These are phyloP conservation scores for Leptomonas pyrrhocoris DNA, from an alignment of 208 protist genomes.

Conservation along the genomic window DNA sequence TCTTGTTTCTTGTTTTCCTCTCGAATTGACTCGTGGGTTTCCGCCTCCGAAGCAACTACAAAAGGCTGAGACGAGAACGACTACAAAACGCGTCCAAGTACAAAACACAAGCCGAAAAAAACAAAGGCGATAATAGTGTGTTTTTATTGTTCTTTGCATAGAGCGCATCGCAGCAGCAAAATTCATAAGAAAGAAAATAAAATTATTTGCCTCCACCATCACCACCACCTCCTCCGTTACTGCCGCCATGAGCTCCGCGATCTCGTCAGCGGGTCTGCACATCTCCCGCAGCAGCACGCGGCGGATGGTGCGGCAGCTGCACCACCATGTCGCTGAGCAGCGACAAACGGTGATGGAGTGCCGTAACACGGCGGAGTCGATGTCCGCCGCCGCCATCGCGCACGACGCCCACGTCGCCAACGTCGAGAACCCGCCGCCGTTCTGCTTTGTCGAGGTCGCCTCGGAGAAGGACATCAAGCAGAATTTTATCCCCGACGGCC, in stretches of 20 bases:
- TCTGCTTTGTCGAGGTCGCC: constrained; percentile 73
- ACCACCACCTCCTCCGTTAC: not conserved
- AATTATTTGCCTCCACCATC: not conserved
- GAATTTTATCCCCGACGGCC: constrained; percentile 53
- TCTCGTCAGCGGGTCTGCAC: constrained; percentile 21
- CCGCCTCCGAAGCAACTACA: too few relatives aligned
- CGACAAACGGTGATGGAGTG: constrained; percentile 59
- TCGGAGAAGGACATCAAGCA: constrained; percentile 56
- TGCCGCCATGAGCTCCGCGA: constrained; percentile 14
- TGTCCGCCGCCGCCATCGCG: constrained; percentile 50
- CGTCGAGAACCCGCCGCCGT: constrained; percentile 13
- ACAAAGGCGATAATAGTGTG: too few relatives aligned
- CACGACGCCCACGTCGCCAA: constrained; percentile 10
- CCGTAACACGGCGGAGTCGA: constrained; percentile 53
- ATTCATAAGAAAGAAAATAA: not conserved
- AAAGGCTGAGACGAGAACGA: too few relatives aligned
- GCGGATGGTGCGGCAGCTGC: constrained; percentile 57
- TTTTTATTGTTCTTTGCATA: too few relatives aligned
- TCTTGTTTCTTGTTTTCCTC: not conserved
- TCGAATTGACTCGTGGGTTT: not conserved
- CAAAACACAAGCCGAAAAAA: too few relatives aligned
- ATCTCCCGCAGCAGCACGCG: constrained; percentile 48
- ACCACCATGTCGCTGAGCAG: constrained; percentile 55
- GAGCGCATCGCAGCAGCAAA: too few relatives aligned
- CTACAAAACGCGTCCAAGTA: too few relatives aligned